Evolutionary conservation across 192 early-diverging fungal species (phyloP).

Genomic region (Gigaspora rosea): DNA sequence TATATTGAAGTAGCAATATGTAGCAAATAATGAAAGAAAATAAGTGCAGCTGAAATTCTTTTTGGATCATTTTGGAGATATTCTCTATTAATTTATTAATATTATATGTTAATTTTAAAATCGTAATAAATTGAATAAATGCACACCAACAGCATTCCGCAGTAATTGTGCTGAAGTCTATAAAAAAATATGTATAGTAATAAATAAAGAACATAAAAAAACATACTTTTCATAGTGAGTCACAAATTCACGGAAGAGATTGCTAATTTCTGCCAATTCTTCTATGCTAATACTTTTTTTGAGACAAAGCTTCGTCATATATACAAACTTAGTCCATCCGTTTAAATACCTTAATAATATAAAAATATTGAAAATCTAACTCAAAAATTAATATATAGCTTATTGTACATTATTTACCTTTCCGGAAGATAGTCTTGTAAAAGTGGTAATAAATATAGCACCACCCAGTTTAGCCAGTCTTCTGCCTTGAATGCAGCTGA

Average conservation of each 20-base stretch:
- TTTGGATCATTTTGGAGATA: not conserved
- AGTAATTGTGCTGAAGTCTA: too few relatives aligned
- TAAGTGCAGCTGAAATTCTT: not conserved
- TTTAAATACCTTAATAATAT: not conserved
- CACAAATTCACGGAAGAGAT: not conserved
- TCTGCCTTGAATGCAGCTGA: not conserved
- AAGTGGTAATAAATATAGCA: constrained; percentile 4
- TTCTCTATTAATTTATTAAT: not conserved
- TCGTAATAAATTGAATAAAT: too few relatives aligned
- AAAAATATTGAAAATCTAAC: not conserved
- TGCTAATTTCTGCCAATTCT: not conserved
- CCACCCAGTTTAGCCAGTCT: not conserved
- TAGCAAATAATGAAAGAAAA: not conserved
- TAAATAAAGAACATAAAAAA: not conserved
- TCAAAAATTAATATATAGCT: not conserved
- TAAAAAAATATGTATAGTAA: not conserved
- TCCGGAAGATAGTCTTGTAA: not conserved
- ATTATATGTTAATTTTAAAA: not conserved
- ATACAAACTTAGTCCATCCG: not conserved
- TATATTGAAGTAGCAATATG: constrained; percentile 2
- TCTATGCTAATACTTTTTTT: not conserved
- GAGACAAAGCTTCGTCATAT: not conserved
- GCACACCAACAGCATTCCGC: too few relatives aligned
- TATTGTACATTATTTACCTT: not conserved
- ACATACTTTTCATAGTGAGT: not conserved